Base-by-base conservation (phyloP, 805 yeast genomes). In the Hanseniaspora pseudoguilliermondii region DNA sequence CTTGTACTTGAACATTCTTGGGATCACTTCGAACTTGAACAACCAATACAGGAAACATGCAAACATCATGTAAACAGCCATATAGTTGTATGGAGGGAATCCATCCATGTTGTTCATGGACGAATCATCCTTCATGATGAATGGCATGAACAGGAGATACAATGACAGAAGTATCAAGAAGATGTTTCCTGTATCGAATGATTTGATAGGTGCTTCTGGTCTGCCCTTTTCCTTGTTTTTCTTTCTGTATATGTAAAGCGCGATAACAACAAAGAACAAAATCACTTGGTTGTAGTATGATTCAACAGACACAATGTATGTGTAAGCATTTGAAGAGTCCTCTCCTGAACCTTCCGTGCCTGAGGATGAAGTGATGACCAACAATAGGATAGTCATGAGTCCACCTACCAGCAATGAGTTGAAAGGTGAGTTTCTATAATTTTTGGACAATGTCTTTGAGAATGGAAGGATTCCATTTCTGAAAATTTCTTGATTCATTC, bases 401-500 rank as follows among this genome's bases (percentile, higher is more conserved):
- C 71, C 67, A 49, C 72, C 68, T 0, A 71, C 53, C 1, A 69
- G 38, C 29, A 81, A 64, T 0, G 82, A 69, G 18, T 76, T 77
- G 23, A 81, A 63, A 2, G 87, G 86, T 11, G 56, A 1, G 83
- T 79, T 21, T 76, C 77, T 57, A 65, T 68, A 1, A 59, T 81
- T 81, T 7, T 79, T 74, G 0, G 84, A 79, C 75, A 81, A 69
- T 35, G 69, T 60, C 23, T 61, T 63, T 3, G 82, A 74, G 56
- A 70, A 77, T 10, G 87, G 87, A 15, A 81, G 62, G 57, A 72
- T 78, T 0, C 86, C 86, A 60, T 81, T 85, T 57, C 83, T 70
- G 60, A 82, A 80, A 5, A 78, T 77, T 64, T 81, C 86, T 63
- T 82, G 87, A 59, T 78, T 78, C 70, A 78, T 76, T 63, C 87